Evolutionary conservation across 2,329 filamentous ascomycete species (phyloP).

Genomic region (Diplodia sapinea): DNA sequence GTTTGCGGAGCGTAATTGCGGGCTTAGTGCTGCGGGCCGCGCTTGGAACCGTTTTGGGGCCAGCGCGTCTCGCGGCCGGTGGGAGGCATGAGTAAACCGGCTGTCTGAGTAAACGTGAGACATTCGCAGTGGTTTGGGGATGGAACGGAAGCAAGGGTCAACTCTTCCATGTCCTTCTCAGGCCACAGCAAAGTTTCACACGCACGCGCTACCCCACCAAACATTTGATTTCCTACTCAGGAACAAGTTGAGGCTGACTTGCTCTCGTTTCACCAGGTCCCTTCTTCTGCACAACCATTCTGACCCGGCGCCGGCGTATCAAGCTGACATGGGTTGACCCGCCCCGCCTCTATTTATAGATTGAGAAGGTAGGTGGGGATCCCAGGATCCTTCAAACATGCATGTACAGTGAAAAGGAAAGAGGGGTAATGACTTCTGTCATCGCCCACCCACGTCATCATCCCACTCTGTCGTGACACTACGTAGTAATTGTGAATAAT

Average conservation of each 20-base stretch:
- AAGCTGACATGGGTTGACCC: background rate
- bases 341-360: conserved; percentile 1
- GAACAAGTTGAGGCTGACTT: conserved; percentile 12
- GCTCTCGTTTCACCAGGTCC: conserved; percentile 4
- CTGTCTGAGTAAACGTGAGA: conserved; percentile 63
- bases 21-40: conserved; percentile 58
- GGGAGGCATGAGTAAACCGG: conserved; percentile 71
- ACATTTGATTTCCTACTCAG: conserved; percentile 1
- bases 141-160: background rate
- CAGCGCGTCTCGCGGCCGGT: conserved; percentile 60
- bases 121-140: background rate
- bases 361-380: background rate
- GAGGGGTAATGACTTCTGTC: background rate
- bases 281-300: background rate
- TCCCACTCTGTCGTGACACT: background rate
- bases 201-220: background rate
- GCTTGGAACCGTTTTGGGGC: conserved; percentile 51
- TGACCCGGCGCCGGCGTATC: background rate
- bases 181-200: background rate
- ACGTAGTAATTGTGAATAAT: background rate
- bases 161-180: background rate
- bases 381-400: background rate
- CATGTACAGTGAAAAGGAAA: background rate
- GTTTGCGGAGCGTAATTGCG: conserved; percentile 52
- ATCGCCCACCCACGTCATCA: background rate